A percentile compares a stretch with the other conserved stretches of the same genome.
Conservation (phyloP, 108 stramenopile species). For the Mediolabrus comicus region DNA sequence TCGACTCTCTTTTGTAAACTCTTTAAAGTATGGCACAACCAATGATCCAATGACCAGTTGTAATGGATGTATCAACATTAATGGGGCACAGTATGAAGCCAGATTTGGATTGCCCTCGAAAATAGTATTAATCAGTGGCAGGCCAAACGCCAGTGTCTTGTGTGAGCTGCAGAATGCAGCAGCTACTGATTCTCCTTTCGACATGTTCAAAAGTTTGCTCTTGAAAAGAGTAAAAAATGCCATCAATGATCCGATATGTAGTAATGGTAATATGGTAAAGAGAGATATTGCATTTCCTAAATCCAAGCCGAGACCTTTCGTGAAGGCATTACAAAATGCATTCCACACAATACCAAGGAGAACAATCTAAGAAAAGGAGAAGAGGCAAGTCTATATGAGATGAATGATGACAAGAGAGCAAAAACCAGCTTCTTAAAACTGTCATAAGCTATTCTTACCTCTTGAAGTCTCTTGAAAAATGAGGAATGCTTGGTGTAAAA, state of each 20-base stretch:
- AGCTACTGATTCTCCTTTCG: constrained; percentile 66
- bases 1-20: constrained; percentile 13
- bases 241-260: constrained; percentile 67
- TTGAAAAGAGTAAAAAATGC: constrained; percentile 55
- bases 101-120: constrained; percentile 85
- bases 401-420: no score
- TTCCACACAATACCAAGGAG: constrained; percentile 91
- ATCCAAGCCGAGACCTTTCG: constrained; percentile 68
- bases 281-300: constrained; percentile 53
- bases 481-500: constrained; percentile 59
- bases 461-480: constrained; percentile 79
- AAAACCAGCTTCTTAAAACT: not conserved
- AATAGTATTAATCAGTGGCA: constrained; percentile 87
- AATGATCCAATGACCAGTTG: constrained; percentile 84
- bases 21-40: constrained; percentile 39
- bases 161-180: constrained; percentile 84
- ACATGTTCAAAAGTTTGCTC: constrained; percentile 34
- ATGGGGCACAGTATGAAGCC: constrained; percentile 82
- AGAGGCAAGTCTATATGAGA: no score
- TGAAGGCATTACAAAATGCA: constrained; percentile 90
- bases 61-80: constrained; percentile 90
- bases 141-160: constrained; percentile 91
- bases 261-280: constrained; percentile 56
- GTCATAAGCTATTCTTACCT: constrained; percentile 39
- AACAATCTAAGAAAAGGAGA: constrained; percentile 54